Percentiles rank a stretch among this genome's conserved stretches.
Evolutionary conservation across 805 yeast species (phyloP).

Genomic region (Saccharomycopsis sp.): DNA sequence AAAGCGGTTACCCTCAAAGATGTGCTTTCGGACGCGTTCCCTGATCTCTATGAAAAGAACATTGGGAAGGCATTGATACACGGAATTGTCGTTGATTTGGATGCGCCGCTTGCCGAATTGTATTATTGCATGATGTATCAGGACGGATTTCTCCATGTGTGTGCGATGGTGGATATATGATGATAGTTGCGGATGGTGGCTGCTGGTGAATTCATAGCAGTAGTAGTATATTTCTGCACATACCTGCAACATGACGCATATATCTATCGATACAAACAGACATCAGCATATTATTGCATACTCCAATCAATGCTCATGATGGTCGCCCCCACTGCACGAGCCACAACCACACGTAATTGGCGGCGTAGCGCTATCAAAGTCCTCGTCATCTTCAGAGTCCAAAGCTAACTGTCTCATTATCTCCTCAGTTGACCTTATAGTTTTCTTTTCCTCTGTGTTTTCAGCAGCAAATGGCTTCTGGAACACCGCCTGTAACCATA

Average conservation of each 20-base stretch:
- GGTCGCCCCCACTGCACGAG: background rate
- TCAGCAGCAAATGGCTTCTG: slow-evolving; percentile 29
- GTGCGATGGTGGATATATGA: background rate
- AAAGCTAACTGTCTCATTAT: slow-evolving; percentile 17
- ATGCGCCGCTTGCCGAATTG: slow-evolving; percentile 40
- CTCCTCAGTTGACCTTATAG: slow-evolving; percentile 6
- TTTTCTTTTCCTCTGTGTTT: background rate
- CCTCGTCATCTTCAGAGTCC: slow-evolving; percentile 13
- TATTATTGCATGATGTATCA: slow-evolving; percentile 40
- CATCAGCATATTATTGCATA: too few relatives aligned
- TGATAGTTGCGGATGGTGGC: too few relatives aligned
- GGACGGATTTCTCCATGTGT: slow-evolving; percentile 62
- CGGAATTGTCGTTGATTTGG: slow-evolving; percentile 46
- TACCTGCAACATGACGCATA: too few relatives aligned
- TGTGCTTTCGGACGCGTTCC: slow-evolving; percentile 34
- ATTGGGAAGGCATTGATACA: slow-evolving; percentile 43
- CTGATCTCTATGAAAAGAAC: slow-evolving; percentile 41
- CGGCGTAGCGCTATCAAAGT: slow-evolving; percentile 20
- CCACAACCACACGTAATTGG: slow-evolving; percentile 21
- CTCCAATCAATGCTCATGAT: background rate
- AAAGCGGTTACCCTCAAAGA: slow-evolving; percentile 32
- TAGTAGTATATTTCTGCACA: too few relatives aligned
- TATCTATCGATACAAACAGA: too few relatives aligned
- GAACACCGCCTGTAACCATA: slow-evolving; percentile 94
- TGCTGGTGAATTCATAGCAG: too few relatives aligned